Evolutionary conservation across 345 rosid species (phyloP).

Genomic region (Gynandropsis gynandra): DNA sequence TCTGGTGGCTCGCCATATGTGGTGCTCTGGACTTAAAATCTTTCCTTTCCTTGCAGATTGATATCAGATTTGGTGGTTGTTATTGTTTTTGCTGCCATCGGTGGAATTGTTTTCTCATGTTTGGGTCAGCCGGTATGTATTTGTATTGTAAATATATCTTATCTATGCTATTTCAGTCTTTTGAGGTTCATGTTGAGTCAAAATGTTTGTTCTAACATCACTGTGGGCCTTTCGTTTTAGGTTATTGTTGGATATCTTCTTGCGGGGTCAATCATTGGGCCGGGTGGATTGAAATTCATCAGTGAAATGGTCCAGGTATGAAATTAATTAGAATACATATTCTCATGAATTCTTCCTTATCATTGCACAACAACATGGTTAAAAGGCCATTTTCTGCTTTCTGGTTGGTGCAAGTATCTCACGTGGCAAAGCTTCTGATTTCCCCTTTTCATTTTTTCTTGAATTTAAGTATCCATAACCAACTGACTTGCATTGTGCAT

Average conservation of each 20-base stretch:
- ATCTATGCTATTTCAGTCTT: constrained; percentile 3
- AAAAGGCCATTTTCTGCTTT: neutral
- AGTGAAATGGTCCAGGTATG: constrained; percentile 99
- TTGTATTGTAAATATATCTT: constrained; percentile 14
- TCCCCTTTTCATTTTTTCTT: too few species aligned
- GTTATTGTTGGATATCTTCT: constrained; percentile 98
- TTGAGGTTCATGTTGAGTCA: neutral
- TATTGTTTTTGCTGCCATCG: constrained; percentile 98
- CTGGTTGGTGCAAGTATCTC: too few species aligned
- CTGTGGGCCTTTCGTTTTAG: constrained; percentile 28
- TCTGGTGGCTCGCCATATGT: neutral
- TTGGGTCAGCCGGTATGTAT: constrained; percentile 94
- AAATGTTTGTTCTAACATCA: constrained; percentile 8
- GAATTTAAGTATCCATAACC: neutral
- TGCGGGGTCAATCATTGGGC: constrained; percentile 92
- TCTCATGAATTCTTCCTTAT: neutral
- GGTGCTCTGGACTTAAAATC: constrained; percentile 16
- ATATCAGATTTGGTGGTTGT: constrained; percentile 93
- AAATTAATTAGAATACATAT: neutral
- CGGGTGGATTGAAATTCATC: constrained; percentile 94
- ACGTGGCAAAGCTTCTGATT: too few species aligned
- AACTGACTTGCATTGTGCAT: too few species aligned
- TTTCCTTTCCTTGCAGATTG: constrained; percentile 45
- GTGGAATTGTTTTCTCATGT: constrained; percentile 90
- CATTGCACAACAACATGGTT: neutral